Conservation (phyloP, 2,329 filamentous ascomycete species). For the Curvularia lunata region DNA sequence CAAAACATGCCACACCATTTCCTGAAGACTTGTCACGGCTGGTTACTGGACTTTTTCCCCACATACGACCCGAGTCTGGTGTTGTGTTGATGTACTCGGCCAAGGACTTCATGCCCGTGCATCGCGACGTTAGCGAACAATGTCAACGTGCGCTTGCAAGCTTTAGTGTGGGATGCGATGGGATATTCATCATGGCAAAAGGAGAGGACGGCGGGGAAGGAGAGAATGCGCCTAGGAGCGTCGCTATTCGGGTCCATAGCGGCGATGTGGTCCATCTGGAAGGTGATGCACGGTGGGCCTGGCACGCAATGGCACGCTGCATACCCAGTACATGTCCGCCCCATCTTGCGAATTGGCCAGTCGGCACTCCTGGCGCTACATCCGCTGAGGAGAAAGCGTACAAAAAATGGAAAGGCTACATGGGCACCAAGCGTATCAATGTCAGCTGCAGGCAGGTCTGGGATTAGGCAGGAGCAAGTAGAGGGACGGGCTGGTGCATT, state of each 20-base stretch:
- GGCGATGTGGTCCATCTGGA: slow-evolving; percentile 93
- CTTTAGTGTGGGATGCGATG: slow-evolving; percentile 88
- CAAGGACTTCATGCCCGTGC: slow-evolving; percentile 89
- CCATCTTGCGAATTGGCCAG: slow-evolving; percentile 77
- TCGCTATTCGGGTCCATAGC: slow-evolving; percentile 65
- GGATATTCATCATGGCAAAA: slow-evolving; percentile 76
- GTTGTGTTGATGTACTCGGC: slow-evolving; percentile 94
- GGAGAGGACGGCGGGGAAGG: slow-evolving; percentile 48
- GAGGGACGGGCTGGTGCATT: slow-evolving; percentile 8
- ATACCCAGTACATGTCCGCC: slow-evolving; percentile 78
- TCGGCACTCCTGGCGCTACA: slow-evolving; percentile 43
- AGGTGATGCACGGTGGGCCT: slow-evolving; percentile 80
- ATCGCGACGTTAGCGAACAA: slow-evolving; percentile 91
- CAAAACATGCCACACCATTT: slow-evolving; percentile 72
- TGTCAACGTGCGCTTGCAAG: slow-evolving; percentile 82
- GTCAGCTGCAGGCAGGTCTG: slow-evolving; percentile 52
- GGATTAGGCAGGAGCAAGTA: slow-evolving; percentile 34
- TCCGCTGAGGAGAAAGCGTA: slow-evolving; percentile 42
- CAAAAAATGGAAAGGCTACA: slow-evolving; percentile 50
- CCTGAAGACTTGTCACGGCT: slow-evolving; percentile 75
- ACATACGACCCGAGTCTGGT: slow-evolving; percentile 82
- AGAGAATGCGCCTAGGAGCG: slow-evolving; percentile 38
- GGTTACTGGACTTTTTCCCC: slow-evolving; percentile 75
- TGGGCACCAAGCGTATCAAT: slow-evolving; percentile 50
- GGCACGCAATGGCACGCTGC: slow-evolving; percentile 94